Evolutionary conservation across 768 basidiomycete species (phyloP).

Genomic region (Kwoniella sp.): DNA sequence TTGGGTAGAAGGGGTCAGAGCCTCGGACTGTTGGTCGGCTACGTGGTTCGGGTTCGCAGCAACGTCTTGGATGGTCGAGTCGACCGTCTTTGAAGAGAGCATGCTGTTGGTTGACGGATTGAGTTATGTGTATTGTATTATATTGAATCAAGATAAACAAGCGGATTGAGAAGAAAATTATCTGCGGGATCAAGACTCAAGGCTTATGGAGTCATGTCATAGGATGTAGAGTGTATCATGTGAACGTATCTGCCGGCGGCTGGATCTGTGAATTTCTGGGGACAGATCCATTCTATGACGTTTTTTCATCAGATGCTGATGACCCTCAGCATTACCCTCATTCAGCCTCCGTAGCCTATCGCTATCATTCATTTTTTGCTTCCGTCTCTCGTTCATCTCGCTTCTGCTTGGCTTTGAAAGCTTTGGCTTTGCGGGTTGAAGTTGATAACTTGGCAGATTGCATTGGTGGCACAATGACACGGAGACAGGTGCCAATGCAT

Average conservation of each 20-base stretch:
- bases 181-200: neutral
- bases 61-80: slow-evolving; percentile 23
- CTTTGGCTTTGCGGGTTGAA: too few relatives aligned
- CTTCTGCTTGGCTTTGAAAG: too few relatives aligned
- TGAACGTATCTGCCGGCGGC: neutral
- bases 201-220: neutral
- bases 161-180: neutral
- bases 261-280: neutral
- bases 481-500: too few relatives aligned
- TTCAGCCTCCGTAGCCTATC: too few relatives aligned
- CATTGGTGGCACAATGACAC: too few relatives aligned
- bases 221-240: neutral
- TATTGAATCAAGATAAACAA: neutral
- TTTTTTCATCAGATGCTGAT: too few relatives aligned
- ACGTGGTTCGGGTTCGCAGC: slow-evolving; percentile 33
- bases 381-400: too few relatives aligned
- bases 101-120: slow-evolving; percentile 15
- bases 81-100: slow-evolving; percentile 26
- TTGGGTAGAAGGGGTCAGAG: slow-evolving; percentile 20
- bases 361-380: too few relatives aligned
- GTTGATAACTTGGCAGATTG: too few relatives aligned
- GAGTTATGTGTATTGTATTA: neutral
- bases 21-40: slow-evolving; percentile 30
- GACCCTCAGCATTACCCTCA: too few relatives aligned
- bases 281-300: neutral